These are phyloP conservation scores for Neurospora pannonica DNA, from an alignment of 495 filamentous ascomycete genomes.

Conservation along the genomic window DNA sequence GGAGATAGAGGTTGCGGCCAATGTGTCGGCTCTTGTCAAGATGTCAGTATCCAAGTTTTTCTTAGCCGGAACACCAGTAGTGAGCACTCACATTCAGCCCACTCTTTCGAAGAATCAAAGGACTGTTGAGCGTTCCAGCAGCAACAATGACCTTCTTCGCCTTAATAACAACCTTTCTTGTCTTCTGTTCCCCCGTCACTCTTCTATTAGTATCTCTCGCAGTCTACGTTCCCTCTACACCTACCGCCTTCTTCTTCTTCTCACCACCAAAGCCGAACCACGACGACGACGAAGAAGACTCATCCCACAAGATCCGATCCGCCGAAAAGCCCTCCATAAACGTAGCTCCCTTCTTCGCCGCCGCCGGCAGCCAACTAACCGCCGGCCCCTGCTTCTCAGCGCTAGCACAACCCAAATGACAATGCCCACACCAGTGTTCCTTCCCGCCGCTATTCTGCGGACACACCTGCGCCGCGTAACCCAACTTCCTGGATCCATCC, in stretches of 20 bases:
- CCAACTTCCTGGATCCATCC: slow-evolving; percentile 66
- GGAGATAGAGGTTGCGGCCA: slow-evolving; percentile 73
- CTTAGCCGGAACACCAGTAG: neutral
- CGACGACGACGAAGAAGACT: slow-evolving; percentile 26
- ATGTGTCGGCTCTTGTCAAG: slow-evolving; percentile 63
- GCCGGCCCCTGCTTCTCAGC: slow-evolving; percentile 70
- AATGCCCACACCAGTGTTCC: slow-evolving; percentile 71
- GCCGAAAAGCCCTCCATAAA: slow-evolving; percentile 74
- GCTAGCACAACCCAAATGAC: slow-evolving; percentile 63
- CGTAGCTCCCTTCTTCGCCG: slow-evolving; percentile 59
- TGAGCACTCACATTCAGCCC: slow-evolving; percentile 41
- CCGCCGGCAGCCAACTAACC: slow-evolving; percentile 69
- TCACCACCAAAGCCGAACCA: neutral
- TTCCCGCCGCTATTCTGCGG: slow-evolving; percentile 72
- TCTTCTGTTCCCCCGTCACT: slow-evolving; percentile 37
- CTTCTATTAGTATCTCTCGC: slow-evolving; percentile 55
- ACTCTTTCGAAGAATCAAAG: slow-evolving; percentile 65
- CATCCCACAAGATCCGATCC: slow-evolving; percentile 57
- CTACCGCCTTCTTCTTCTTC: slow-evolving; percentile 46
- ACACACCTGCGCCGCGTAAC: slow-evolving; percentile 58
- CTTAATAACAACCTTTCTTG: slow-evolving; percentile 55
- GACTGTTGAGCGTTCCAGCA: slow-evolving; percentile 63
- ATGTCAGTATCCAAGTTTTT: slow-evolving; percentile 10
- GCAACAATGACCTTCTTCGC: slow-evolving; percentile 78
- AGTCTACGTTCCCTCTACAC: slow-evolving; percentile 64